Evolutionary conservation across 345 rosid species (phyloP).

Genomic region (Luvunga scandens): DNA sequence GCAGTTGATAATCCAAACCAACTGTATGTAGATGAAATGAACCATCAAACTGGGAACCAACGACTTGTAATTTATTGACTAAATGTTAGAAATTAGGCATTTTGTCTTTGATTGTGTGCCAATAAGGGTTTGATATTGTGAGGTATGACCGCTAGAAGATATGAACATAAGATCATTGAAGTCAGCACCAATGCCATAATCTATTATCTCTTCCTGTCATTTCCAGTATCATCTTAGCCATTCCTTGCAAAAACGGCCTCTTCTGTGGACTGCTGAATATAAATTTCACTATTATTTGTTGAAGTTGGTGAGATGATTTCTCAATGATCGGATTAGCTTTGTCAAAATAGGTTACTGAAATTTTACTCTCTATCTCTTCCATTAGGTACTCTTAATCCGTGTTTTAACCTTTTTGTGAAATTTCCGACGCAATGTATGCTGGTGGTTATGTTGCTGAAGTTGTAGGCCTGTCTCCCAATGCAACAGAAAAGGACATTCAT

Average conservation of each 20-base stretch:
- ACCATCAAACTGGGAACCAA: background rate
- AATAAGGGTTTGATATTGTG: background rate
- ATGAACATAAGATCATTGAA: conserved; percentile 16
- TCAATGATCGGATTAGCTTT: background rate
- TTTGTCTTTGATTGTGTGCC: conserved; percentile 7
- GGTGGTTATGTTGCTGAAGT: conserved; percentile 77
- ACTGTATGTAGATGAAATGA: background rate
- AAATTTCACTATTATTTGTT: conserved; percentile 9
- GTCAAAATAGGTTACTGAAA: conserved; percentile 5
- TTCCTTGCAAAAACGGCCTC: conserved; percentile 16
- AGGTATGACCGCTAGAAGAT: conserved; percentile 25
- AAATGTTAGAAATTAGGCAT: conserved; percentile 1
- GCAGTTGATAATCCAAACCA: background rate
- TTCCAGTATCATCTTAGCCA: conserved; percentile 18
- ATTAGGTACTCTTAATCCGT: conserved; percentile 9
- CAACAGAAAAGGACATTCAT: conserved; percentile 65
- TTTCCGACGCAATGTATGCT: conserved; percentile 47
- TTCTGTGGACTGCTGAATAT: conserved; percentile 7
- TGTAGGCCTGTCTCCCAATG: conserved; percentile 65
- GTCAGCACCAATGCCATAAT: conserved; percentile 23
- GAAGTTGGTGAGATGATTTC: conserved; percentile 18
- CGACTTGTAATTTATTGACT: background rate
- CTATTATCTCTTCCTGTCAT: conserved; percentile 21
- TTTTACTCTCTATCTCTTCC: conserved; percentile 9
- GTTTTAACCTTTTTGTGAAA: background rate